A percentile compares a stretch with the other conserved stretches of the same genome.
phyloP scores from a whole-genome alignment of 192 early-diverging fungal species.

The Physocladia obscura region DNA sequence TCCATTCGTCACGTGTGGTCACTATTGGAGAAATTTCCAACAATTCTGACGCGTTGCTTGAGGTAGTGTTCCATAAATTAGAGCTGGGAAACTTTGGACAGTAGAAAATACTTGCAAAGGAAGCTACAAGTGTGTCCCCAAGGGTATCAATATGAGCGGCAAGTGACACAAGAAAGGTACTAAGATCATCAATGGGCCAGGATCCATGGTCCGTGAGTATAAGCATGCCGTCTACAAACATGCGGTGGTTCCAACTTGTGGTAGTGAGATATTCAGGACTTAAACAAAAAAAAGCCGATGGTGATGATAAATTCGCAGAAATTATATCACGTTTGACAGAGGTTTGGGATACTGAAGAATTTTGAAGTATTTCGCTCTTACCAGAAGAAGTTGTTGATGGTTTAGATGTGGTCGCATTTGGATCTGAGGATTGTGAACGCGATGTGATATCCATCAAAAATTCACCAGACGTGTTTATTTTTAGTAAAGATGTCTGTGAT shows the following conservation, averaged over 20 bases:
- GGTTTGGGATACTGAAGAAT: too few relatives aligned
- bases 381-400: too few relatives aligned
- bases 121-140: slow-evolving; percentile 20
- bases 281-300: slow-evolving; percentile 16
- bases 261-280: slow-evolving; percentile 14
- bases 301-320: too few relatives aligned
- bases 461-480: too few relatives aligned
- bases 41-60: neutral
- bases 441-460: too few relatives aligned
- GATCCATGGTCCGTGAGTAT: slow-evolving; percentile 18
- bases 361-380: too few relatives aligned
- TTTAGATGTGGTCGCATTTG: too few relatives aligned
- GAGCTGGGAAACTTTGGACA: slow-evolving; percentile 33
- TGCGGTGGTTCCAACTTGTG: slow-evolving; percentile 28
- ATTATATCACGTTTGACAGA: too few relatives aligned
- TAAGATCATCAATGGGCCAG: slow-evolving; percentile 49
- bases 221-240: slow-evolving; percentile 31
- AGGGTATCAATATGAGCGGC: slow-evolving; percentile 28
- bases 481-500: too few relatives aligned
- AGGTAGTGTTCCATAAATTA: neutral
- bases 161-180: slow-evolving; percentile 36
- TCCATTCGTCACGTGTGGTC: slow-evolving; percentile 28
- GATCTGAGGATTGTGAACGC: too few relatives aligned
- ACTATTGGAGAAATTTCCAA: neutral
- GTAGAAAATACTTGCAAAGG: slow-evolving; percentile 29